Percentiles rank a stretch among this genome's conserved stretches.
Evolutionary conservation across 2,329 filamentous ascomycete species (phyloP).

Genomic region (Microcyclospora tardicrescens): DNA sequence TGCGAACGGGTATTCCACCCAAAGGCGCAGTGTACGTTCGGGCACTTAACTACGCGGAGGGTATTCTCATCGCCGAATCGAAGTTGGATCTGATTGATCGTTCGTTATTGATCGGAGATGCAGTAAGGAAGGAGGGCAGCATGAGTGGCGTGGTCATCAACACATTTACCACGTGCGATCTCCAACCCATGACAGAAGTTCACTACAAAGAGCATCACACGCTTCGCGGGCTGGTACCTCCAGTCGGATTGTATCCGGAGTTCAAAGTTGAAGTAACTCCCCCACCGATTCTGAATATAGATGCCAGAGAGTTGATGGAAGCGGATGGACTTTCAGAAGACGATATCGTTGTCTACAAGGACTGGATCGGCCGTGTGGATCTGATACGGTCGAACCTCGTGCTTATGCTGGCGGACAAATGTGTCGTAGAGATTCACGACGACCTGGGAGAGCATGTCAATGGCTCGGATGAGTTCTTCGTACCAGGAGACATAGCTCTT

Average conservation of each 20-base stretch:
- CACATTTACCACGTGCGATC: constrained; percentile 33
- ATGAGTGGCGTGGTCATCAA: constrained; percentile 44
- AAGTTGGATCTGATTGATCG: constrained; percentile 41
- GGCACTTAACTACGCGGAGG: constrained; percentile 31
- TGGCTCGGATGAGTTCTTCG: constrained; percentile 19
- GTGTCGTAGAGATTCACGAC: constrained; percentile 40
- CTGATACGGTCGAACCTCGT: constrained; percentile 38
- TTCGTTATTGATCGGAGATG: constrained; percentile 41
- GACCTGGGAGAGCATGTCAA: constrained; percentile 25
- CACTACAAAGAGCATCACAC: constrained; percentile 7
- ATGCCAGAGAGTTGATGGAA: constrained; percentile 19
- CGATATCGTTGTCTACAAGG: constrained; percentile 40
- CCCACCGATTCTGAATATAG: constrained; percentile 14
- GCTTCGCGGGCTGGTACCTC: constrained; percentile 3
- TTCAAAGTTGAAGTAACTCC: constrained; percentile 9
- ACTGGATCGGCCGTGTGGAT: constrained; percentile 44
- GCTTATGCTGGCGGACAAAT: constrained; percentile 39
- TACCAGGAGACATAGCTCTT: constrained; percentile 37
- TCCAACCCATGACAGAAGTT: constrained; percentile 23
- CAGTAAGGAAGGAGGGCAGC: constrained; percentile 38
- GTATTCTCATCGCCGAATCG: constrained; percentile 29
- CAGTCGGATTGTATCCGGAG: constrained; percentile 1
- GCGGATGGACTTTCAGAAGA: constrained; percentile 29
- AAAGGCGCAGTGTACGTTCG: constrained; percentile 39
- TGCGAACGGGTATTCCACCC: constrained; percentile 35